These are phyloP conservation scores for Rhodotorula babjevae DNA, from an alignment of 768 basidiomycete genomes.

Conservation along the genomic window DNA sequence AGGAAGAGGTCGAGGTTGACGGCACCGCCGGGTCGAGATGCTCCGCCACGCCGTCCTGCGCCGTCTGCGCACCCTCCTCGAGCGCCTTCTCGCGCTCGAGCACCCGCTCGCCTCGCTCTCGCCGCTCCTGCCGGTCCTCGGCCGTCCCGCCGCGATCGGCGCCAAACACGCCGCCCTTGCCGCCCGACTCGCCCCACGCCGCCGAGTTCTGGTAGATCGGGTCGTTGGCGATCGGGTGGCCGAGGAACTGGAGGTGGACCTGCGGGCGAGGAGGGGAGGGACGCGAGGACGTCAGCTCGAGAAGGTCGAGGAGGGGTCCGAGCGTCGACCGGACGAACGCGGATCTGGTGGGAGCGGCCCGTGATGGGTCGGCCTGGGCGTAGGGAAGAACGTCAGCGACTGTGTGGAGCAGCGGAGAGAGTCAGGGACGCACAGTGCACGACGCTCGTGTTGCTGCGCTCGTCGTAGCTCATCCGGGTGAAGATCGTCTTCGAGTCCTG, in stretches of 20 bases:
- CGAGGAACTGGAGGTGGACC: conserved; percentile 88
- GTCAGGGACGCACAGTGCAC: conserved; percentile 61
- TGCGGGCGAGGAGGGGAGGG: neutral
- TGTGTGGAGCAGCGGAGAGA: neutral
- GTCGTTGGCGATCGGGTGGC: conserved; percentile 90
- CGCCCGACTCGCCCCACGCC: conserved; percentile 46
- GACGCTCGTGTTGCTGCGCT: conserved; percentile 72
- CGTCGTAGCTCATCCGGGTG: conserved; percentile 72
- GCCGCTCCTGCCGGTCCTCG: neutral
- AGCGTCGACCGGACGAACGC: conserved; percentile 50
- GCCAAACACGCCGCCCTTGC: conserved; percentile 40
- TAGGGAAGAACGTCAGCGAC: neutral
- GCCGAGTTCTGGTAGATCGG: conserved; percentile 72
- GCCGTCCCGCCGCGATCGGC: neutral
- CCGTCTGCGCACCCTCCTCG: conserved; percentile 37
- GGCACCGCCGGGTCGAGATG: neutral
- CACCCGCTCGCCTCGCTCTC: conserved; percentile 34
- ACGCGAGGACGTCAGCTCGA: no score
- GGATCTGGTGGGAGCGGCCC: conserved; percentile 92
- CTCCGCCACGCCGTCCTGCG: conserved; percentile 43
- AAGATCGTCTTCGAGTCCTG: conserved; percentile 88
- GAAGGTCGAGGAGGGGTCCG: neutral
- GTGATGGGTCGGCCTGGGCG: conserved; percentile 64
- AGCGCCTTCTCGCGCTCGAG: conserved; percentile 8
- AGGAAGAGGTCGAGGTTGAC: neutral